Conservation (phyloP, 495 filamentous ascomycete genomes). For the Trichoderma gamsii region DNA sequence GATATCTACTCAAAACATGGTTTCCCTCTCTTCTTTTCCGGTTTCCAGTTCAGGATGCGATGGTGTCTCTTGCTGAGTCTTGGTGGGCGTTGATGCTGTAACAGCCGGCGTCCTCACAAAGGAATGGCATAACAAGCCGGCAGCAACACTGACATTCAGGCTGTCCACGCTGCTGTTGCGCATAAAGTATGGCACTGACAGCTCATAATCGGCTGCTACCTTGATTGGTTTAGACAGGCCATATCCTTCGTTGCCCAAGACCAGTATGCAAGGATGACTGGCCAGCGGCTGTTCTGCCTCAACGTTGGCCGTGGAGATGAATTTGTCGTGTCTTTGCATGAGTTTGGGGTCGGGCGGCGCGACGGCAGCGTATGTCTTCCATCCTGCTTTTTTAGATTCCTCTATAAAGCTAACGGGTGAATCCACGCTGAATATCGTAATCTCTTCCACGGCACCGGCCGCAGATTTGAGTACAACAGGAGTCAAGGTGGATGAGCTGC, state of each 20-base stretch:
- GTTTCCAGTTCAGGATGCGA: conserved; percentile 10
- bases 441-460: conserved; percentile 73
- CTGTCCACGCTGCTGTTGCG: conserved; percentile 57
- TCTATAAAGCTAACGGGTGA: conserved; percentile 64
- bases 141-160: conserved; percentile 84
- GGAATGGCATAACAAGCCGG: conserved; percentile 63
- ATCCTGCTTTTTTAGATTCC: conserved; percentile 61
- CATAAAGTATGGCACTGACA: conserved; percentile 44
- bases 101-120: conserved; percentile 31
- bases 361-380: conserved; percentile 77
- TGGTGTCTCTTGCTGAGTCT: conserved; percentile 19
- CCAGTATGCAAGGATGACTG: conserved; percentile 62
- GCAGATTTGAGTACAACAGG: conserved; percentile 78
- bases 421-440: conserved; percentile 61
- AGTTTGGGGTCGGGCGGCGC: conserved; percentile 34
- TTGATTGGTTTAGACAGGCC: conserved; percentile 60
- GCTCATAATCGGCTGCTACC: conserved; percentile 53
- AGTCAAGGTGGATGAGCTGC: conserved; percentile 64
- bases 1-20: not conserved
- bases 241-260: conserved; percentile 78
- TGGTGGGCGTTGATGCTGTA: not conserved
- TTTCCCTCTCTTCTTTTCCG: conserved; percentile 20
- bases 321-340: conserved; percentile 21
- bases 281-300: conserved; percentile 45
- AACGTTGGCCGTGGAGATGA: conserved; percentile 25